phyloP scores from a whole-genome alignment of 1,284 basidiomycete species.

The Heterobasidion annosum region DNA sequence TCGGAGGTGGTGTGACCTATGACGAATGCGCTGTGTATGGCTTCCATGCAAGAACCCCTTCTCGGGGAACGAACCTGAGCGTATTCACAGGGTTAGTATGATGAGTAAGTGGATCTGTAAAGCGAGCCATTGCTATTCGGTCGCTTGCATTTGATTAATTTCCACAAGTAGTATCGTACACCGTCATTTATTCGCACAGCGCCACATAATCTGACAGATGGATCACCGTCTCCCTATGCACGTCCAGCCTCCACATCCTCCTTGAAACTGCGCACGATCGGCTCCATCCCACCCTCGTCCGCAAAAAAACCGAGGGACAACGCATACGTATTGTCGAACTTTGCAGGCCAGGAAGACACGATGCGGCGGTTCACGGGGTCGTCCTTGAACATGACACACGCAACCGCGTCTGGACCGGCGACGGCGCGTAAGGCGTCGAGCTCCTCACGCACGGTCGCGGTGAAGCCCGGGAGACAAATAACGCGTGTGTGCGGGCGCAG shows the following conservation, averaged over 20 bases:
- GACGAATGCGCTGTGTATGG: too few species aligned
- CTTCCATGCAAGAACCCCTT: too few species aligned
- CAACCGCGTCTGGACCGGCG: constrained; percentile 28
- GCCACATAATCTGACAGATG: too few species aligned
- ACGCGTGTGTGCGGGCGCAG: constrained; percentile 44
- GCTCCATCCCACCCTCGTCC: constrained; percentile 38
- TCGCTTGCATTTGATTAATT: too few species aligned
- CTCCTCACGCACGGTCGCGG: constrained; percentile 35
- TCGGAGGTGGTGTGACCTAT: too few species aligned
- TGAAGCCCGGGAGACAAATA: constrained; percentile 41
- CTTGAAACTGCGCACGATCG: constrained; percentile 31
- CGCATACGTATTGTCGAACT: constrained; percentile 35
- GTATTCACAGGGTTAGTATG: too few species aligned
- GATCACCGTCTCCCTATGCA: constrained; percentile 1
- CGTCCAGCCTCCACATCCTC: constrained; percentile 19
- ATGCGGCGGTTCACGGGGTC: constrained; percentile 31
- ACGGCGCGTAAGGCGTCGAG: constrained; percentile 32
- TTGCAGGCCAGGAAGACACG: constrained; percentile 38
- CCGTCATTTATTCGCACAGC: too few species aligned
- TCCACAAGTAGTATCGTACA: too few species aligned
- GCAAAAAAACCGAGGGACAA: constrained; percentile 32
- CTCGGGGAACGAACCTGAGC: too few species aligned
- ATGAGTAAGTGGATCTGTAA: too few species aligned
- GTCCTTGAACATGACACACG: constrained; percentile 32
- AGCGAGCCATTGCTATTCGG: too few species aligned